phyloP scores from a whole-genome alignment of 177 flowering plant species.

The Telopea speciosissima region DNA sequence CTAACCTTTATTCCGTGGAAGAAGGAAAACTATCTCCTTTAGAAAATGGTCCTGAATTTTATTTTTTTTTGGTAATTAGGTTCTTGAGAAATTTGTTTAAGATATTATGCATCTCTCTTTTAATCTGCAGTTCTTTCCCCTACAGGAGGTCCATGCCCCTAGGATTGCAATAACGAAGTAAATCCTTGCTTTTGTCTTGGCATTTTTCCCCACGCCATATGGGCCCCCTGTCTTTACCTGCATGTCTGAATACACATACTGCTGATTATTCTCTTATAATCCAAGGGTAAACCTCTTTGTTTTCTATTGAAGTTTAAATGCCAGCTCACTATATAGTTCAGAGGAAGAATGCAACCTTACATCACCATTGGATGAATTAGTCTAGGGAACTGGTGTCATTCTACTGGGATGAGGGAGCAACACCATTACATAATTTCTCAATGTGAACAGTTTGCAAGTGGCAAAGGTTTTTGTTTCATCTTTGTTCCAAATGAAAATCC shows the following conservation, averaged over 20 bases:
- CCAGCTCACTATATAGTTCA: background rate
- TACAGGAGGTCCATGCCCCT: conserved; percentile 6
- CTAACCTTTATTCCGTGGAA: background rate
- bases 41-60: background rate
- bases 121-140: too few species aligned
- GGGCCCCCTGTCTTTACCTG: conserved; percentile 1
- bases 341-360: background rate
- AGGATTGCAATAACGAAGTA: conserved; percentile 11
- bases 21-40: too few species aligned
- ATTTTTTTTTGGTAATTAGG: background rate
- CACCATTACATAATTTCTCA: background rate
- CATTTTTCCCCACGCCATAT: background rate
- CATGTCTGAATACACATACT: background rate
- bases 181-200: conserved; percentile 4
- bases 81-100: background rate
- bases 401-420: background rate
- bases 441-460: background rate
- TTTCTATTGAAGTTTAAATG: background rate
- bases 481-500: background rate
- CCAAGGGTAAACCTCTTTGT: too few species aligned
- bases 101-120: background rate
- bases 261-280: background rate
- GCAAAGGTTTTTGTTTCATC: background rate
- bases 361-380: background rate
- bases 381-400: background rate